These are phyloP conservation scores for Asparagopsis taxiformis DNA, from an alignment of 31 red algal genomes.

Conservation along the genomic window DNA sequence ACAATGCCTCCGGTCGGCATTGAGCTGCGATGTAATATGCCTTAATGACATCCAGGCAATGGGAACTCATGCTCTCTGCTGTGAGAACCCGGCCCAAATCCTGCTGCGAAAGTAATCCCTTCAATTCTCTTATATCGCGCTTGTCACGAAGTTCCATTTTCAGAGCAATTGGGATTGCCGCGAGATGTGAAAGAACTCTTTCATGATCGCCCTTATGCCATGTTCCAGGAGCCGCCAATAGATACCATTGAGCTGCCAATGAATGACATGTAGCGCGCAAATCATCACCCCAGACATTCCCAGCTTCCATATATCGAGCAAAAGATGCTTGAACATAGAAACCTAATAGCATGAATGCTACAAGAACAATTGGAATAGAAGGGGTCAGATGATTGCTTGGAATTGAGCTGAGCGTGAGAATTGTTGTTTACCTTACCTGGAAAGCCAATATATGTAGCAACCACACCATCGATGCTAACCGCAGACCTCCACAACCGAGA, in stretches of 20 bases:
- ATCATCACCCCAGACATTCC: conserved; percentile 31
- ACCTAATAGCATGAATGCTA: conserved; percentile 42
- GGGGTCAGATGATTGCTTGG: not conserved
- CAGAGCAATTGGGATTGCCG: conserved; percentile 27
- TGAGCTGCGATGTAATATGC: conserved; percentile 12
- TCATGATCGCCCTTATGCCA: conserved; percentile 42
- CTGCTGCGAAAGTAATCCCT: conserved; percentile 25
- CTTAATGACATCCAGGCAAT: conserved; percentile 37
- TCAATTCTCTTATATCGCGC: conserved; percentile 38
- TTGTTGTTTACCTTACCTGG: not conserved
- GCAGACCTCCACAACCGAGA: not conserved
- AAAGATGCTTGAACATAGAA: conserved; percentile 47
- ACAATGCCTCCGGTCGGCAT: not conserved
- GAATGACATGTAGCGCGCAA: conserved; percentile 31
- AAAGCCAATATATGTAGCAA: not conserved
- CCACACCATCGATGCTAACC: not conserved
- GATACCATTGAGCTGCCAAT: conserved; percentile 11
- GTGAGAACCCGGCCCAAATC: conserved; percentile 27
- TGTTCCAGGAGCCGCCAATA: conserved; percentile 3
- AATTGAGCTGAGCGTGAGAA: not conserved
- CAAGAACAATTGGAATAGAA: not conserved
- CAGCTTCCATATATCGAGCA: conserved; percentile 18
- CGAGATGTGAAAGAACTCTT: conserved; percentile 37
- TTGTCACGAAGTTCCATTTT: conserved; percentile 37
- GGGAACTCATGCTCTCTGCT: conserved; percentile 19